These are phyloP conservation scores for Leccinum truebloodii DNA, from an alignment of 768 basidiomycete species.

Conservation along the genomic window DNA sequence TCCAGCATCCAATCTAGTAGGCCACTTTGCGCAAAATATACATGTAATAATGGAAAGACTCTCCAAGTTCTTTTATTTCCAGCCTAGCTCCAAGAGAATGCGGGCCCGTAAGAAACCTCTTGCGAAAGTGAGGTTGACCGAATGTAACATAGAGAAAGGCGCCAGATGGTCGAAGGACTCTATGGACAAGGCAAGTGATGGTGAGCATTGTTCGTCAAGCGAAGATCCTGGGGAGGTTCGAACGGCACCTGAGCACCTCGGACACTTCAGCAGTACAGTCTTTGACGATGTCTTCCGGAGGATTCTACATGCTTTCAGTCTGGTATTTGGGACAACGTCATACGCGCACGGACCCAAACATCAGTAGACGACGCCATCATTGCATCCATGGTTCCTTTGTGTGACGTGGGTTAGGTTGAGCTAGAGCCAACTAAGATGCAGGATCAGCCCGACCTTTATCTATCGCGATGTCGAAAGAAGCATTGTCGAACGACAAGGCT, in stretches of 20 bases:
- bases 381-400: slow-evolving; percentile 79
- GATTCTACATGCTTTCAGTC: slow-evolving; percentile 49
- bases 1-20: slow-evolving; percentile 12
- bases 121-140: slow-evolving; percentile 87
- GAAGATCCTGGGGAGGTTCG: neutral
- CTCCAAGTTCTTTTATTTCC: slow-evolving; percentile 71
- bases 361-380: slow-evolving; percentile 85
- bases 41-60: slow-evolving; percentile 82
- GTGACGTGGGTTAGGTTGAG: neutral
- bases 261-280: slow-evolving; percentile 77
- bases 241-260: slow-evolving; percentile 63
- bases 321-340: neutral
- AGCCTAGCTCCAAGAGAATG: slow-evolving; percentile 54
- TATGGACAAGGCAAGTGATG: slow-evolving; percentile 25
- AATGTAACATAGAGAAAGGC: slow-evolving; percentile 81
- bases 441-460: slow-evolving; percentile 61
- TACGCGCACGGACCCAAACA: slow-evolving; percentile 61
- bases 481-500: slow-evolving; percentile 54
- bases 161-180: slow-evolving; percentile 63
- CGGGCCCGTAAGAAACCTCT: slow-evolving; percentile 54
- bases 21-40: slow-evolving; percentile 55
- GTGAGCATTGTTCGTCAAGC: neutral
- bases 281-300: slow-evolving; percentile 65
- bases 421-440: neutral
- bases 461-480: slow-evolving; percentile 75